phyloP scores from a whole-genome alignment of 78 protist genomes.

The Planoprotostelium fungivorum region DNA sequence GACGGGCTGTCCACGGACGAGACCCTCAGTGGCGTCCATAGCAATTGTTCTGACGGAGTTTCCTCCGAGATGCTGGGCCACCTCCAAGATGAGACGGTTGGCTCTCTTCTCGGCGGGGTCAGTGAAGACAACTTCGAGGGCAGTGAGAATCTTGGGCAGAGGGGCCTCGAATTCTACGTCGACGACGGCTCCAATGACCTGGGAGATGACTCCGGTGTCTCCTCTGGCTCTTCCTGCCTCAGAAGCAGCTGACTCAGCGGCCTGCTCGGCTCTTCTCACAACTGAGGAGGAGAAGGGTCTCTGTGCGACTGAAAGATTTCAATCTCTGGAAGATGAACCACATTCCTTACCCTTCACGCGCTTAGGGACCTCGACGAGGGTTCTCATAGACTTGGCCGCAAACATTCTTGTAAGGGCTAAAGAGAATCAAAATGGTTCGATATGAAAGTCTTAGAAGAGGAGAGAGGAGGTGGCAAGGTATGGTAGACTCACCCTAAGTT shows the following conservation, averaged over 20 bases:
- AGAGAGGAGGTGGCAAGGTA: too few species aligned
- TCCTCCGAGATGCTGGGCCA: conserved; percentile 96
- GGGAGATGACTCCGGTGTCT: conserved; percentile 66
- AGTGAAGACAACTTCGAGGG: conserved; percentile 80
- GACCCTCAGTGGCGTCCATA: conserved; percentile 98
- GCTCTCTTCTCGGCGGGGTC: conserved; percentile 47
- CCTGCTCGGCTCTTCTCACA: background rate
- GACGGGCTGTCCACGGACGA: conserved; percentile 87
- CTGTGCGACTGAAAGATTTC: background rate
- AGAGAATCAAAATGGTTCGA: too few species aligned
- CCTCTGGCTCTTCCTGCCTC: conserved; percentile 3
- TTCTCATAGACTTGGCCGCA: background rate
- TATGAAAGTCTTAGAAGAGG: too few species aligned
- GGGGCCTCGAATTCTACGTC: conserved; percentile 94
- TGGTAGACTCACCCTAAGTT: too few species aligned
- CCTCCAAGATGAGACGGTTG: conserved; percentile 90
- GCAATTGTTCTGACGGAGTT: conserved; percentile 97
- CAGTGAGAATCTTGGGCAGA: conserved; percentile 93
- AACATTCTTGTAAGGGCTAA: background rate
- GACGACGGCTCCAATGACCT: conserved; percentile 99
- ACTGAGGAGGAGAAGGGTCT: background rate
- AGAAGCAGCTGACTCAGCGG: background rate
- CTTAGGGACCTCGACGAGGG: background rate
- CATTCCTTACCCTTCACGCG: background rate
- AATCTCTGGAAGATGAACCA: too few species aligned